Percentiles rank a stretch among this genome's conserved stretches.
These are phyloP conservation scores for Sideroxylon spinosum DNA, from an alignment of 179 eudicot species.

Conservation along the genomic window DNA sequence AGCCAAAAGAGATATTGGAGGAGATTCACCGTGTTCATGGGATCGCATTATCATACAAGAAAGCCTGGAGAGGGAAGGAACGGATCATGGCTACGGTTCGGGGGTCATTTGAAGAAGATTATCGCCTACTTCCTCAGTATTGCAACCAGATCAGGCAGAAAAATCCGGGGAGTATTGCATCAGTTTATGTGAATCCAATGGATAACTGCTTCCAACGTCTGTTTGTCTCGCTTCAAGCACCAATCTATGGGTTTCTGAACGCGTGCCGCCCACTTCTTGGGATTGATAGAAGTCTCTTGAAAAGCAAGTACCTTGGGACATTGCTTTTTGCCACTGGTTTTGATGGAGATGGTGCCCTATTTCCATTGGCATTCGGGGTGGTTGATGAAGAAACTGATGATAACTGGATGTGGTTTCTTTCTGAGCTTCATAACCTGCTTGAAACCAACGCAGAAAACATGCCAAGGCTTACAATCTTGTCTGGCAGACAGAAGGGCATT, in stretches of 20 bases:
- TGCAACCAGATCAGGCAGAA: constrained; percentile 68
- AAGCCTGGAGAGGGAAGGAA: constrained; percentile 94
- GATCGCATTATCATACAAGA: constrained; percentile 80
- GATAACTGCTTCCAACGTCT: constrained; percentile 67
- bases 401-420: constrained; percentile 87
- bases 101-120: constrained; percentile 79
- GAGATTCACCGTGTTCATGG: constrained; percentile 82
- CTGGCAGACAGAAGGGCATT: constrained; percentile 58
- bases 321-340: constrained; percentile 64
- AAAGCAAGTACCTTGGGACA: constrained; percentile 71
- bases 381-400: constrained; percentile 73
- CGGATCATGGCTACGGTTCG: constrained; percentile 80
- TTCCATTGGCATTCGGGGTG: constrained; percentile 68
- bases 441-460: constrained; percentile 65
- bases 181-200: constrained; percentile 56
- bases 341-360: constrained; percentile 67
- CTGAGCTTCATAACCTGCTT: constrained; percentile 67
- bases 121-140: constrained; percentile 75
- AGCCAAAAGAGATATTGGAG: constrained; percentile 83
- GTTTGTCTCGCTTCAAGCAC: constrained; percentile 65
- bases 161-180: constrained; percentile 77
- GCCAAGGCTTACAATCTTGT: constrained; percentile 74
- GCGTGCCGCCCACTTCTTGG: constrained; percentile 74
- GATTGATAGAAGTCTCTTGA: constrained; percentile 56
- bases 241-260: constrained; percentile 65